Base-by-base conservation (phyloP, 2,329 filamentous ascomycete species). In the Domatiomyces catenatus region DNA sequence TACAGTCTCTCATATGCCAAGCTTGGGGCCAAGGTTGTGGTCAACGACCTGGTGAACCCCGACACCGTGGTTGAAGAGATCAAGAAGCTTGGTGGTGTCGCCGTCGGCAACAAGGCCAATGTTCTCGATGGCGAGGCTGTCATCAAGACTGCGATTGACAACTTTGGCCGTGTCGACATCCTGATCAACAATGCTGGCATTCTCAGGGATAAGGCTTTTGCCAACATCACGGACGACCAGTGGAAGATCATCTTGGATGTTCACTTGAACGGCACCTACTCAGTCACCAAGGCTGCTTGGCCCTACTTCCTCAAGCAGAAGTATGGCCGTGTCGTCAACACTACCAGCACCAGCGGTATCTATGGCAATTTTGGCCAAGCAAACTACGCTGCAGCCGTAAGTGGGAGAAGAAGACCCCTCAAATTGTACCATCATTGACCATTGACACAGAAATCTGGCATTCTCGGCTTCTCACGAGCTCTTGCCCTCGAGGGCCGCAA, bases 281-380 rank as follows among this genome's bases (percentile, higher is more conserved):
- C 94, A 74, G 80, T 90, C 58, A 90, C 87, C 65, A 95, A 94
- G 78, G 92, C 92, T 54, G 92, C 92, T 18, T 98, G 90, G 88
- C 92, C 92, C 48, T 85, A 93, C 69, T 86, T 98, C 75, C 76
- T 96, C 48, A 94, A 95, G 77, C 92, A 98, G 70, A 96, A 95
- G 76, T 98, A 95, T 63, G 92, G 92, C 59, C 87, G 92, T 62
- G 81, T 98, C 54, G 76, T 98, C 64, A 98, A 98, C 76, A 98
- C 92, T 46, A 92, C 92, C 42, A 94, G 87, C 36, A 96, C 92
- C 47, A 93, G 85, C 61, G 92, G 92, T 69, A 94, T 98, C 68
- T 98, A 98, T 67, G 92, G 92, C 61, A 98, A 95, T 77, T 98
- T 98, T 66, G 92, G 92, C 56, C 92, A 98, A 71, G 86, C 90